phyloP scores from a whole-genome alignment of 2,329 filamentous ascomycete genomes.

The Xylariaceae sp. region DNA sequence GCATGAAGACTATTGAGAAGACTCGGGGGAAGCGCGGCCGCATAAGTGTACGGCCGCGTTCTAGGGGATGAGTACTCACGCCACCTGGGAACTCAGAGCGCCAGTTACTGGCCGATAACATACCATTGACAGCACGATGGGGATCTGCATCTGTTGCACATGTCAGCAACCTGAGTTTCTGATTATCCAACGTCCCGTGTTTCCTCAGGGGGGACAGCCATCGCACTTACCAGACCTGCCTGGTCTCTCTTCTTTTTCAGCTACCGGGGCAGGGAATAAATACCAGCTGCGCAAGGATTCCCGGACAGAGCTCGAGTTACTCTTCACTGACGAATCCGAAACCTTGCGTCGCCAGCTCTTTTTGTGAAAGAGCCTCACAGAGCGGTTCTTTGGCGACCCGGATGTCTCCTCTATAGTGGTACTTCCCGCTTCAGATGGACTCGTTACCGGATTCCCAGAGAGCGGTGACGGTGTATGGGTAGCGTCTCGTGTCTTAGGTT shows the following conservation, averaged over 20 bases:
- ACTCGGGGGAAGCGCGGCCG: background rate
- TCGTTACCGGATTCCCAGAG: background rate
- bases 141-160: no score
- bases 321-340: slow-evolving; percentile 35
- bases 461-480: background rate
- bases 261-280: slow-evolving; percentile 18
- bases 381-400: slow-evolving; percentile 22
- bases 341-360: slow-evolving; percentile 37
- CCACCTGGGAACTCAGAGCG: slow-evolving; percentile 26
- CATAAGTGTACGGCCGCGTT: background rate
- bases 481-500: background rate
- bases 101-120: slow-evolving; percentile 9
- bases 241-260: slow-evolving; percentile 3
- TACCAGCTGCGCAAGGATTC: slow-evolving; percentile 36
- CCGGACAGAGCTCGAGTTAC: slow-evolving; percentile 38
- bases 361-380: slow-evolving; percentile 37
- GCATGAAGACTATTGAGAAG: background rate
- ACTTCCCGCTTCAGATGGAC: slow-evolving; percentile 16
- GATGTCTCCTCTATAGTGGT: slow-evolving; percentile 31
- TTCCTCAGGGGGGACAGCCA: background rate
- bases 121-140: slow-evolving; percentile 8
- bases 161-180: no score
- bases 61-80: slow-evolving; percentile 26
- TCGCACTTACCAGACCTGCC: slow-evolving; percentile 2
- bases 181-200: background rate